Percentiles rank a stretch among this genome's conserved stretches.
phyloP scores from a whole-genome alignment of 345 rosid species.

The Eucalyptus viminalis region DNA sequence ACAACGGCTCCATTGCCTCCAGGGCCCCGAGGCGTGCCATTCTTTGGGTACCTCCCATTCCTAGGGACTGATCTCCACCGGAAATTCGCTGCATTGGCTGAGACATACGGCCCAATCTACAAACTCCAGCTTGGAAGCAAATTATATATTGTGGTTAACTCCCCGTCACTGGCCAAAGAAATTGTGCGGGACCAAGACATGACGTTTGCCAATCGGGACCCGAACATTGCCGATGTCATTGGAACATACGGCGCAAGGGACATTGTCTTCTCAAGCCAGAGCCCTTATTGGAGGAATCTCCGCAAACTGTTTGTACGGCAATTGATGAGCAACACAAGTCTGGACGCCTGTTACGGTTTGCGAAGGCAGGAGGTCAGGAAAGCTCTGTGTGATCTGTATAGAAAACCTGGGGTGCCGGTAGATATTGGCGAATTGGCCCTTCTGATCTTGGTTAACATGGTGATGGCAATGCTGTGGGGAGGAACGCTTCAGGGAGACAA shows the following conservation, averaged over 20 bases:
- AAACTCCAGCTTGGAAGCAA: background rate
- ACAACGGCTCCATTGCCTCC: background rate
- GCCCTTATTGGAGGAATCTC: slow-evolving; percentile 8
- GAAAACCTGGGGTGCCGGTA: background rate
- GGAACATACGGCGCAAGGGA: slow-evolving; percentile 10
- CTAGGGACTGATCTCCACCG: background rate
- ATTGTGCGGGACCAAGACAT: slow-evolving; percentile 20
- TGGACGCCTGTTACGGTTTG: slow-evolving; percentile 14
- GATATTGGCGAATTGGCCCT: slow-evolving; percentile 14
- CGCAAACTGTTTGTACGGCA: slow-evolving; percentile 19
- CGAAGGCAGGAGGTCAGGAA: slow-evolving; percentile 7
- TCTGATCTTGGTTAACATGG: background rate
- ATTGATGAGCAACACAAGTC: slow-evolving; percentile 11
- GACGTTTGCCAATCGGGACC: slow-evolving; percentile 14
- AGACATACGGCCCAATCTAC: background rate
- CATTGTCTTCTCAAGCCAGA: slow-evolving; percentile 4
- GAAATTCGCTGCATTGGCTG: background rate
- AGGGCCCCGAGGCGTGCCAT: background rate
- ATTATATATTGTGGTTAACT: slow-evolving; percentile 8
- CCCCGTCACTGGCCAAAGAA: slow-evolving; percentile 12
- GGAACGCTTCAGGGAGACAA: slow-evolving; percentile 2
- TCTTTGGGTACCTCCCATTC: background rate
- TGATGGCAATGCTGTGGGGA: slow-evolving; percentile 29
- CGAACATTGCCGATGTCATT: background rate
- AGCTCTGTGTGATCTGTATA: background rate